Percentiles rank a stretch among this genome's conserved stretches.
Conservation (phyloP, 75 land plant genomes). For the Sequoia sempervirens region DNA sequence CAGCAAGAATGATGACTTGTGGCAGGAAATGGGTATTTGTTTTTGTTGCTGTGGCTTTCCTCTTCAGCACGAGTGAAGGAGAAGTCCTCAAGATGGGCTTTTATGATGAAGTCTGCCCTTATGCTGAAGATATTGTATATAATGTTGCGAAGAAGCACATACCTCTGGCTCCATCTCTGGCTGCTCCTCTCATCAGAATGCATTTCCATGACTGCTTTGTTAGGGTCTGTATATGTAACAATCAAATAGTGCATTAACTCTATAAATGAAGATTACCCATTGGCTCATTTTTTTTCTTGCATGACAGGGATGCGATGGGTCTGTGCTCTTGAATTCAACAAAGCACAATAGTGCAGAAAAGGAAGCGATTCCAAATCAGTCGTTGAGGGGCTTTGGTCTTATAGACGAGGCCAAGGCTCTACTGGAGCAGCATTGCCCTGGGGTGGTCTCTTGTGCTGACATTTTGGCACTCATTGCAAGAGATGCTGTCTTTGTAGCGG, state of each 20-base stretch:
- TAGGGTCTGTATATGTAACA: conserved; percentile 12
- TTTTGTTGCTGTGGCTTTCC: neutral
- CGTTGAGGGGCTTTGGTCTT: conserved; percentile 56
- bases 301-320: conserved; percentile 77
- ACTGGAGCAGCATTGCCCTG: conserved; percentile 60
- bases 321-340: conserved; percentile 65
- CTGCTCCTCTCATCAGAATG: conserved; percentile 35
- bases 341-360: conserved; percentile 60
- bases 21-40: neutral
- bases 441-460: conserved; percentile 78
- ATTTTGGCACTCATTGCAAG: conserved; percentile 66
- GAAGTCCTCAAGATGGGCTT: conserved; percentile 18
- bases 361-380: conserved; percentile 63
- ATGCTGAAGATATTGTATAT: conserved; percentile 14
- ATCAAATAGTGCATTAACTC: neutral
- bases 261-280: neutral
- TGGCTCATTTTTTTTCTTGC: neutral
- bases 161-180: conserved; percentile 18
- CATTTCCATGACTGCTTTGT: conserved; percentile 39
- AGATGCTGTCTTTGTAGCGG: conserved; percentile 46
- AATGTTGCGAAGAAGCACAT: conserved; percentile 22
- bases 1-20: neutral
- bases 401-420: conserved; percentile 49
- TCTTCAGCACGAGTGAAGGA: neutral
- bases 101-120: conserved; percentile 24